phyloP scores from a whole-genome alignment of 495 filamentous ascomycete species.

The Penicillium daleae region DNA sequence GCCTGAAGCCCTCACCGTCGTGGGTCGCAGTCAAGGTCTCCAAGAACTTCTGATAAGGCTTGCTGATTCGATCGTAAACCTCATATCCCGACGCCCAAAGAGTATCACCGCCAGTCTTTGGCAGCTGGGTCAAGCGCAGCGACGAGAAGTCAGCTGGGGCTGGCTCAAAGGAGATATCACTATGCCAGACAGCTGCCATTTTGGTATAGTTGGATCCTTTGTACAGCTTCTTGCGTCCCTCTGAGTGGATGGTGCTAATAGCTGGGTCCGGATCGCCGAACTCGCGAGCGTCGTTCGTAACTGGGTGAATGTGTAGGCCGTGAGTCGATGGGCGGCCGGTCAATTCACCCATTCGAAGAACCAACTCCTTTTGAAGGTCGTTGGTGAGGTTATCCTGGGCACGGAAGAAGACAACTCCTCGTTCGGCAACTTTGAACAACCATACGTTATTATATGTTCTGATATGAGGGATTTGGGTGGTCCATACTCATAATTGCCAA shows the following conservation, averaged over 20 bases:
- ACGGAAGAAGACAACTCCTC: constrained; percentile 77
- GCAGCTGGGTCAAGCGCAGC: constrained; percentile 57
- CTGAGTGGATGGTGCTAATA: constrained; percentile 68
- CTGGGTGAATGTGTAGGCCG: constrained; percentile 68
- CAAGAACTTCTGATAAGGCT: constrained; percentile 62
- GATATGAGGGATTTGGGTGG: not conserved
- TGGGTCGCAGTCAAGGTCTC: constrained; percentile 65
- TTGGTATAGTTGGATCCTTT: constrained; percentile 20
- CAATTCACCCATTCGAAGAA: constrained; percentile 59
- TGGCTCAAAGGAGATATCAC: constrained; percentile 66
- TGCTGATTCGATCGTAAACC: constrained; percentile 69
- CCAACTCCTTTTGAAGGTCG: constrained; percentile 64
- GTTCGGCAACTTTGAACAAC: not conserved
- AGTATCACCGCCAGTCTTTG: constrained; percentile 66
- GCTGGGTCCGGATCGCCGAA: constrained; percentile 62
- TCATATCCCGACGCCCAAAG: constrained; percentile 76
- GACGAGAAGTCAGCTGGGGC: constrained; percentile 62
- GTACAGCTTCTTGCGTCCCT: constrained; percentile 56
- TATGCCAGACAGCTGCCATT: constrained; percentile 55
- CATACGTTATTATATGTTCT: no score
- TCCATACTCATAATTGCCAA: constrained; percentile 58
- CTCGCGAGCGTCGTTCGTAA: constrained; percentile 52
- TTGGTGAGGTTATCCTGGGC: constrained; percentile 63
- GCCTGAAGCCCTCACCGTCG: constrained; percentile 24
- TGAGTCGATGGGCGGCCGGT: constrained; percentile 59